A percentile compares a stretch with the other conserved stretches of the same genome.
Conservation (phyloP, 768 basidiomycete species). For the Coprinellus micaceus region DNA sequence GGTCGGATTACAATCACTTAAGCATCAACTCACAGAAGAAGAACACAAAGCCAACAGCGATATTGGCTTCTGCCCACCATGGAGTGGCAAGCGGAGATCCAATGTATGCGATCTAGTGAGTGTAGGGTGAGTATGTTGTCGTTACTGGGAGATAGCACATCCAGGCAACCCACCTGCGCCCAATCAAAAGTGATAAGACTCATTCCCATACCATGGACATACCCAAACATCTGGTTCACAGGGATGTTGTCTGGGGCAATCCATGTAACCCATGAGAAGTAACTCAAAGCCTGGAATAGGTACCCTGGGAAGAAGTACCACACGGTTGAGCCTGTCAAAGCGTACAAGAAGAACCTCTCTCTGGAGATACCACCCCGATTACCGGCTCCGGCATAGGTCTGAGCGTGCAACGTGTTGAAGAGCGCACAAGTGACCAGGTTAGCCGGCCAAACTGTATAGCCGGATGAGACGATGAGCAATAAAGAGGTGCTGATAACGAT, state of each 20-base stretch:
- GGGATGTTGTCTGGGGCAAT: slow-evolving; percentile 65
- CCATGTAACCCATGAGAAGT: slow-evolving; percentile 60
- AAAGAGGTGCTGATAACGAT: slow-evolving; percentile 15
- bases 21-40: slow-evolving; percentile 51
- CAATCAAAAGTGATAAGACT: slow-evolving; percentile 79
- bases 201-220: slow-evolving; percentile 60
- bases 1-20: too few relatives aligned
- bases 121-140: slow-evolving; percentile 4
- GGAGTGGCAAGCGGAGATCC: slow-evolving; percentile 73
- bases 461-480: slow-evolving; percentile 25
- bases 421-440: slow-evolving; percentile 70
- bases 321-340: slow-evolving; percentile 49
- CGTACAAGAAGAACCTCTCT: slow-evolving; percentile 72
- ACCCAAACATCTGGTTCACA: slow-evolving; percentile 77
- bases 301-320: slow-evolving; percentile 78
- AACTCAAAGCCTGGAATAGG: slow-evolving; percentile 61
- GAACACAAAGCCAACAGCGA: slow-evolving; percentile 57
- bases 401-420: slow-evolving; percentile 81
- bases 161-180: slow-evolving; percentile 52
- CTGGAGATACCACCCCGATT: slow-evolving; percentile 64
- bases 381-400: slow-evolving; percentile 64
- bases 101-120: slow-evolving; percentile 54
- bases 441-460: slow-evolving; percentile 66
- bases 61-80: slow-evolving; percentile 81
- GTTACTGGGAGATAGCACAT: neutral